phyloP scores from a whole-genome alignment of 2,329 filamentous ascomycete species.

The Sporothrix brunneoviolacea region DNA sequence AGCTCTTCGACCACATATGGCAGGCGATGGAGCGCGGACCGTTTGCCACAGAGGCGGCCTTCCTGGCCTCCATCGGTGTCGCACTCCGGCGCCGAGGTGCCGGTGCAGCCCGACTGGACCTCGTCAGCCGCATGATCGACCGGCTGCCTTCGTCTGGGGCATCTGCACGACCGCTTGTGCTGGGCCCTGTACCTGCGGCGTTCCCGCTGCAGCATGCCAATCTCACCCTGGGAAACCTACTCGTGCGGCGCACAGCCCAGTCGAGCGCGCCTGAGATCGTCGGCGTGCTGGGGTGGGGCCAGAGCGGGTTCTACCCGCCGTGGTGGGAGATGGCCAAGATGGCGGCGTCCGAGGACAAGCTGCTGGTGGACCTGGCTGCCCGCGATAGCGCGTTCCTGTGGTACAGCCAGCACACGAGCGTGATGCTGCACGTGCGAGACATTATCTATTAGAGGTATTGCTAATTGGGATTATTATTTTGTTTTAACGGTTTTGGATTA shows the following conservation, averaged over 20 bases:
- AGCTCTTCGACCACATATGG: slow-evolving; percentile 8
- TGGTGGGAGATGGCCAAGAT: slow-evolving; percentile 17
- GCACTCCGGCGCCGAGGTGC: slow-evolving; percentile 2
- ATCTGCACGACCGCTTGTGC: too few relatives aligned
- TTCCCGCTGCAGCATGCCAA: slow-evolving; percentile 14
- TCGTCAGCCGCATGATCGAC: slow-evolving; percentile 10
- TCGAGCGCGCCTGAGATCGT: slow-evolving; percentile 7
- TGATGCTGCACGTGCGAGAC: slow-evolving; percentile 14
- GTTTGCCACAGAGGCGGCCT: background rate
- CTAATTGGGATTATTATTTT: too few relatives aligned
- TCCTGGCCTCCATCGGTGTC: background rate
- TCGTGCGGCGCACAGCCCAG: slow-evolving; percentile 3
- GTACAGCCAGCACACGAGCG: slow-evolving; percentile 7
- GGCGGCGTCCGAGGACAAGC: slow-evolving; percentile 10
- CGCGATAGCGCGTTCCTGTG: background rate
- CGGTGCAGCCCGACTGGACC: background rate
- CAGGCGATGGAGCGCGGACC: background rate
- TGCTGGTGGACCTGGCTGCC: slow-evolving; percentile 4
- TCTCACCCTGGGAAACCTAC: slow-evolving; percentile 11
- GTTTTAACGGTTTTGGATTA: too few relatives aligned
- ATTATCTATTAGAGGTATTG: slow-evolving; percentile 4
- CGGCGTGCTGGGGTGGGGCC: slow-evolving; percentile 13
- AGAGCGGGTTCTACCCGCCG: slow-evolving; percentile 13
- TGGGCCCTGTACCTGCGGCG: too few relatives aligned
- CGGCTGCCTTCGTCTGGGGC: background rate